These are phyloP conservation scores for Kwoniella dendrophila DNA, from an alignment of 768 basidiomycete genomes.

Conservation along the genomic window DNA sequence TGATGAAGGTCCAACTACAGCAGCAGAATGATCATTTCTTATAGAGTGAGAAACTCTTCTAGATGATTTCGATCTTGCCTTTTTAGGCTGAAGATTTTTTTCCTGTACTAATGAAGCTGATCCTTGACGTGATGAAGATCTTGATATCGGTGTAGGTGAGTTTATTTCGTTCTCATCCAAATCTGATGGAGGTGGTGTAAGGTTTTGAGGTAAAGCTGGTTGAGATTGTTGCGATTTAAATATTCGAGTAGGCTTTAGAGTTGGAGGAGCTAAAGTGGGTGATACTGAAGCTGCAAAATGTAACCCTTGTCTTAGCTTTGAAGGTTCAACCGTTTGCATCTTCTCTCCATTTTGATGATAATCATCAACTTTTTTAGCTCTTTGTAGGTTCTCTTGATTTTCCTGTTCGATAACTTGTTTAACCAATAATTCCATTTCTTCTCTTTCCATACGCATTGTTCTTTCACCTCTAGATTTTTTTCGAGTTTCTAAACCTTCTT, in stretches of 20 bases:
- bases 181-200: conserved; percentile 30
- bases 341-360: conserved; percentile 57
- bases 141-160: conserved; percentile 21
- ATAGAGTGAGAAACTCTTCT: background rate
- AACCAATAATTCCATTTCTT: conserved; percentile 28
- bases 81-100: background rate
- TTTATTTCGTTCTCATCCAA: conserved; percentile 13
- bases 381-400: conserved; percentile 63
- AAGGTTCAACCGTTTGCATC: conserved; percentile 37
- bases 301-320: conserved; percentile 43
- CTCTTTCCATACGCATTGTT: conserved; percentile 40
- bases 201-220: background rate
- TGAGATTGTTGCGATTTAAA: conserved; percentile 8
- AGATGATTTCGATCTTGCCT: conserved; percentile 2
- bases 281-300: conserved; percentile 33
- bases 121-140: conserved; percentile 12
- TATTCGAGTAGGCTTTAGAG: conserved; percentile 28
- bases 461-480: conserved; percentile 62
- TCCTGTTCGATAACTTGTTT: conserved; percentile 31
- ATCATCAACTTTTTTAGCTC: conserved; percentile 68
- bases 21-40: background rate
- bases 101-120: background rate
- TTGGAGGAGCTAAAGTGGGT: conserved; percentile 34
- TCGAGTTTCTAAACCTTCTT: conserved; percentile 79
- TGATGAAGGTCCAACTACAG: conserved; percentile 15